Percentiles rank a stretch among this genome's conserved stretches.
These are phyloP conservation scores for Rhizopus delemar DNA, from an alignment of 371 early-diverging fungal species.

Conservation along the genomic window DNA sequence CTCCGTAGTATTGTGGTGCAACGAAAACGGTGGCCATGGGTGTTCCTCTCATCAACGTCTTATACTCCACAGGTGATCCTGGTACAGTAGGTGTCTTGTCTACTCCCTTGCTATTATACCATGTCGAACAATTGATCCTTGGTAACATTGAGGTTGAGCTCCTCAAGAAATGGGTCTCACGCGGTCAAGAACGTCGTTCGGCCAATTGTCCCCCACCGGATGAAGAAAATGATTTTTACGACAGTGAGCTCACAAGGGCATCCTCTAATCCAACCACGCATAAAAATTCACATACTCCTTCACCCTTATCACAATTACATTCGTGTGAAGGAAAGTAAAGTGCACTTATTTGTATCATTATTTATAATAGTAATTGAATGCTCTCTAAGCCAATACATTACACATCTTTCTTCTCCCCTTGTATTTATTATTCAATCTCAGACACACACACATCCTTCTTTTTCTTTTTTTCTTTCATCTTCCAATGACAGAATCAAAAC, in stretches of 20 bases:
- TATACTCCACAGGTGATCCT: conserved; percentile 56
- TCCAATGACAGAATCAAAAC: conserved; percentile 32
- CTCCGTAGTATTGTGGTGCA: conserved; percentile 60
- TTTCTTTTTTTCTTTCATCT: conserved; percentile 9
- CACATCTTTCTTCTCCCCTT: too few species aligned
- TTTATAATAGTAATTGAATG: too few species aligned
- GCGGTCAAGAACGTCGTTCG: conserved; percentile 9
- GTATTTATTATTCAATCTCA: conserved; percentile 7
- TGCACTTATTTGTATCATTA: neutral
- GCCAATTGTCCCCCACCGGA: conserved; percentile 5
- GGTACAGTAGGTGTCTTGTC: conserved; percentile 65
- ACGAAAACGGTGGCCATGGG: conserved; percentile 82
- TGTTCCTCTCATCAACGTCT: conserved; percentile 74
- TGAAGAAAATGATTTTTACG: neutral
- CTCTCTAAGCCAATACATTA: too few species aligned
- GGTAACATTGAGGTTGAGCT: conserved; percentile 34
- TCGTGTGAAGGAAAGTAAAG: conserved; percentile 13
- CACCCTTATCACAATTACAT: conserved; percentile 23
- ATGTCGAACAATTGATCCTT: conserved; percentile 71
- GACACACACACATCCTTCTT: neutral
- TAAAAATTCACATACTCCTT: conserved; percentile 14
- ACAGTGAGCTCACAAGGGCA: conserved; percentile 16
- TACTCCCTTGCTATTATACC: conserved; percentile 71
- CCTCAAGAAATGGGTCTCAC: conserved; percentile 25
- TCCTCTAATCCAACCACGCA: conserved; percentile 17